Conservation (phyloP, 192 early-diverging fungal genomes). For the Backusella tarrabulga region DNA sequence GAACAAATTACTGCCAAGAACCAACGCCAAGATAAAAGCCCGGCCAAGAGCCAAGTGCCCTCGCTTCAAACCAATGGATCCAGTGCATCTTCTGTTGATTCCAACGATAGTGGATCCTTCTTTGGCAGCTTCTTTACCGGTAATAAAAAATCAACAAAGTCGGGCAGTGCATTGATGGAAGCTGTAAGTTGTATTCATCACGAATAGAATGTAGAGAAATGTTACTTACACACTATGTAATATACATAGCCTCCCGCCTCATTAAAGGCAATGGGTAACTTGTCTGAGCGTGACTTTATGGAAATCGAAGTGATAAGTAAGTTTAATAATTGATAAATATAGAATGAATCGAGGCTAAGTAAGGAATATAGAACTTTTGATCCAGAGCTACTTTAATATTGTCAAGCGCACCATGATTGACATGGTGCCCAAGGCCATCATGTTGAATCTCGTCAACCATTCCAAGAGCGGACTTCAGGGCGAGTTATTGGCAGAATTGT, state of each 20-base stretch:
- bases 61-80: constrained; percentile 16
- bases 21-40: constrained; percentile 22
- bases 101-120: constrained; percentile 63
- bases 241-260: constrained; percentile 79
- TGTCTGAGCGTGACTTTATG: constrained; percentile 96
- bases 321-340: constrained; percentile 12
- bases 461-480: constrained; percentile 95
- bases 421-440: constrained; percentile 97
- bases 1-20: constrained; percentile 49
- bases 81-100: not conserved
- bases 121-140: constrained; percentile 94
- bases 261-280: constrained; percentile 91
- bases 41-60: constrained; percentile 17
- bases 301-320: constrained; percentile 99
- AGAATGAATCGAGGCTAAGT: too few relatives aligned
- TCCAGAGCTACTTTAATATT: constrained; percentile 98
- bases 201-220: too few relatives aligned
- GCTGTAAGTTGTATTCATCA: constrained; percentile 39
- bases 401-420: constrained; percentile 97
- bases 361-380: constrained; percentile 69
- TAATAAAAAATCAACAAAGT: constrained; percentile 72
- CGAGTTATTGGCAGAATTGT: constrained; percentile 92
- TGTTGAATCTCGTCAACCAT: constrained; percentile 92
- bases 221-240: too few relatives aligned
- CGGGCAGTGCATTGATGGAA: constrained; percentile 60